phyloP scores from a whole-genome alignment of 2,329 filamentous ascomycete species.

The Epichloe sylvatica region DNA sequence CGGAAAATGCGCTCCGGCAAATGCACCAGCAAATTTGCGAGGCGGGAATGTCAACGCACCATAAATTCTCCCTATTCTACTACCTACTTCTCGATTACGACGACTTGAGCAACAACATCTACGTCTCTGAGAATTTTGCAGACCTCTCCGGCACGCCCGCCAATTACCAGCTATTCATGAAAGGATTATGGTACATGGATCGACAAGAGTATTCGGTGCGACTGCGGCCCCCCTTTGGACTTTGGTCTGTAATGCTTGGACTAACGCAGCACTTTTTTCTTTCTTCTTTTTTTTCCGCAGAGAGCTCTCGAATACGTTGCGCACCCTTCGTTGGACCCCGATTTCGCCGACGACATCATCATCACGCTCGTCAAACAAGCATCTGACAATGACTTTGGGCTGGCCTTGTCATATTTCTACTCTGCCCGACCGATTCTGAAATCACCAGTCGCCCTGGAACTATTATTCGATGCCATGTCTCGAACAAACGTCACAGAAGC shows the following conservation, averaged over 20 bases:
- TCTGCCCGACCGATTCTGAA: constrained; percentile 61
- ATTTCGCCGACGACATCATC: constrained; percentile 74
- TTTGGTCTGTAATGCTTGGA: neutral
- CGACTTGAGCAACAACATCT: constrained; percentile 33
- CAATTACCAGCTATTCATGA: constrained; percentile 68
- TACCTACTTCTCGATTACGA: constrained; percentile 70
- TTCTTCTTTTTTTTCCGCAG: constrained; percentile 20
- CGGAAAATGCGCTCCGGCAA: constrained; percentile 50
- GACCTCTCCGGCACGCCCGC: constrained; percentile 50
- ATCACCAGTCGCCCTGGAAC: constrained; percentile 43
- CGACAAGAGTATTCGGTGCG: constrained; percentile 50
- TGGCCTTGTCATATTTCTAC: constrained; percentile 67
- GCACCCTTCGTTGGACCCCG: constrained; percentile 64
- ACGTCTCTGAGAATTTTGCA: constrained; percentile 44
- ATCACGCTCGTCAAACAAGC: constrained; percentile 50
- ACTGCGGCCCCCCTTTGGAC: neutral
- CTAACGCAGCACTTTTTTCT: neutral
- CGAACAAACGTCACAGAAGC: constrained; percentile 56
- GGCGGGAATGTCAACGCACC: constrained; percentile 50
- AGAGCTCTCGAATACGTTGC: constrained; percentile 61
- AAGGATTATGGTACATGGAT: constrained; percentile 72
- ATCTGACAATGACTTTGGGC: constrained; percentile 42
- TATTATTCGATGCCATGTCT: constrained; percentile 57
- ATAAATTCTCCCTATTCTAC: constrained; percentile 72
- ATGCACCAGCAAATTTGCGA: constrained; percentile 58